These are phyloP conservation scores for Vitis amurensis DNA, from an alignment of 164 flowering plant genomes.

Conservation along the genomic window DNA sequence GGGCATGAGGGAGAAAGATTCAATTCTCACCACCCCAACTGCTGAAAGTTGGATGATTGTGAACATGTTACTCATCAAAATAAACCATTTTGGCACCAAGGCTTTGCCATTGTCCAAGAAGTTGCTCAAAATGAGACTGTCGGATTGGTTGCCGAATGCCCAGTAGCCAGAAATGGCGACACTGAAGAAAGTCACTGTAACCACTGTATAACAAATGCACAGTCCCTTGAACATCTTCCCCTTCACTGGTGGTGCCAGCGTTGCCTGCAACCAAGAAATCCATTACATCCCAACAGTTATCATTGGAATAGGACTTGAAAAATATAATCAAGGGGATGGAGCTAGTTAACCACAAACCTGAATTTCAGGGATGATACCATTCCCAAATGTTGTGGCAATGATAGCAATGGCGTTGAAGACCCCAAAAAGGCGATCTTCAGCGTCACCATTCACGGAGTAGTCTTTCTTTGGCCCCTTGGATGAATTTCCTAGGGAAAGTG, in stretches of 20 bases:
- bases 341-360: constrained; percentile 46
- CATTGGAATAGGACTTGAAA: not conserved
- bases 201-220: constrained; percentile 64
- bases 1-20: not conserved
- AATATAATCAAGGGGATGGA: not conserved
- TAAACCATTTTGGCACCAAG: constrained; percentile 69
- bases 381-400: constrained; percentile 89
- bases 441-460: constrained; percentile 48
- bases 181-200: constrained; percentile 64
- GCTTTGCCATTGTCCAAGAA: constrained; percentile 50
- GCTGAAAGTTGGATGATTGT: constrained; percentile 71
- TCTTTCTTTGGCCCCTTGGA: constrained; percentile 68
- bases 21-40: constrained; percentile 60
- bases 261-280: constrained; percentile 50
- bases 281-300: not conserved
- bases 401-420: constrained; percentile 77
- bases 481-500: constrained; percentile 48
- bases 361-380: constrained; percentile 96
- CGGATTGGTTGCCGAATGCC: constrained; percentile 85
- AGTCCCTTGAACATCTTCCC: constrained; percentile 97
- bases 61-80: constrained; percentile 56
- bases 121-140: constrained; percentile 50
- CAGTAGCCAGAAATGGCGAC: constrained; percentile 90
- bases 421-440: constrained; percentile 50
- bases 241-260: constrained; percentile 82